Evolutionary conservation across 1,284 basidiomycete genomes (phyloP).

Genomic region (Fomitopsis pinicola): DNA sequence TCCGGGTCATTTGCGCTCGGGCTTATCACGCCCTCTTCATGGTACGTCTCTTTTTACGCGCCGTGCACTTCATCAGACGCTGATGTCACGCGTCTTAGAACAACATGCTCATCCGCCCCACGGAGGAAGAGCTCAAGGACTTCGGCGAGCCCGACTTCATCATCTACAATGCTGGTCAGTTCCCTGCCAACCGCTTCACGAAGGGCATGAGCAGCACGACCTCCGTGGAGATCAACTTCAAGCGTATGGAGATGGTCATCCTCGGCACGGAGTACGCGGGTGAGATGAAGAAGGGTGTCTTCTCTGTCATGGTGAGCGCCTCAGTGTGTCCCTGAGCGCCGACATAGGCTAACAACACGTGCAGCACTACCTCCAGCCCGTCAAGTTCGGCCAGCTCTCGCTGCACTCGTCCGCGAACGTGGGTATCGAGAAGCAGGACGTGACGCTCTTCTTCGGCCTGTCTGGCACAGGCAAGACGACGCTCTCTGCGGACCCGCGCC

Average conservation of each 20-base stretch:
- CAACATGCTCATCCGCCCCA: conserved; percentile 99
- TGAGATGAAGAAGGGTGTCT: conserved; percentile 99
- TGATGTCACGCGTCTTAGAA: conserved; percentile 48
- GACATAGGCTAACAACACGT: not conserved
- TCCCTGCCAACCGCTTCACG: conserved; percentile 99
- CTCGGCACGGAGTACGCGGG: conserved; percentile 99
- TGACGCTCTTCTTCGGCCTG: conserved; percentile 98
- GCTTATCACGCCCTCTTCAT: conserved; percentile 99
- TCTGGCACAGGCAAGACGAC: conserved; percentile 99
- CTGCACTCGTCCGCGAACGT: conserved; percentile 99
- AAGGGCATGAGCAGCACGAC: conserved; percentile 99
- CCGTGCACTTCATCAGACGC: not conserved
- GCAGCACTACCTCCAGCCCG: conserved; percentile 95
- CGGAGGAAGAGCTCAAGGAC: conserved; percentile 88
- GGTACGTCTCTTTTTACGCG: conserved; percentile 51
- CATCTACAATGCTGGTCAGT: conserved; percentile 99
- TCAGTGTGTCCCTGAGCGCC: not conserved
- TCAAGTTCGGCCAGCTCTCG: conserved; percentile 98
- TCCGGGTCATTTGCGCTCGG: conserved; percentile 97
- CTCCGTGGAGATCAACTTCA: conserved; percentile 99
- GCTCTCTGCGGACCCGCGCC: conserved; percentile 88
- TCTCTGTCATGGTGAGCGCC: conserved; percentile 89
- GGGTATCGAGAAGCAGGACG: conserved; percentile 85
- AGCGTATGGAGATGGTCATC: conserved; percentile 99
- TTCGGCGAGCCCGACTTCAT: conserved; percentile 99